Evolutionary conservation across 1,139 yeast genomes (phyloP).

Genomic region (Scheffersomyces stambukii): DNA sequence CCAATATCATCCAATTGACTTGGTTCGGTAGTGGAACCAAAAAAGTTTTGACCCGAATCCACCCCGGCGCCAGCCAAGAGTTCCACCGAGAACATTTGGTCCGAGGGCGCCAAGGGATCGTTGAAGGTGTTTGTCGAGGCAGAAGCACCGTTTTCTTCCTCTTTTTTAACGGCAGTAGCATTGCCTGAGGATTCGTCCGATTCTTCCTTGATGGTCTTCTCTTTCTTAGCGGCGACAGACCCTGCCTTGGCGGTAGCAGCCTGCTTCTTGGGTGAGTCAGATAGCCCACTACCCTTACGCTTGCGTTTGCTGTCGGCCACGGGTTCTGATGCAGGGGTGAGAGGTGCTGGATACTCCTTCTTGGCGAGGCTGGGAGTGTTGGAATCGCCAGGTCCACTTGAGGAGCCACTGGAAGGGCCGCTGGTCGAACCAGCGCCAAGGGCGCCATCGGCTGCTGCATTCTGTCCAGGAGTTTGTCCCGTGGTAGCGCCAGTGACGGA

Average conservation of each 20-base stretch:
- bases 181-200: slow-evolving; percentile 8
- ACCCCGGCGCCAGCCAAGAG: slow-evolving; percentile 20
- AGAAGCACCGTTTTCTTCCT: slow-evolving; percentile 12
- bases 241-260: slow-evolving; percentile 13
- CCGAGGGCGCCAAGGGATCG: slow-evolving; percentile 23
- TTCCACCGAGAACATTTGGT: slow-evolving; percentile 36
- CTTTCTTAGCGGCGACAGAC: slow-evolving; percentile 20
- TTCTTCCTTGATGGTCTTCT: slow-evolving; percentile 20
- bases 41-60: slow-evolving; percentile 1
- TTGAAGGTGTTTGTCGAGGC: slow-evolving; percentile 18
- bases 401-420: slow-evolving; percentile 3
- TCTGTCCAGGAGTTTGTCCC: slow-evolving; percentile 14
- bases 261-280: slow-evolving; percentile 35
- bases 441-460: slow-evolving; percentile 3
- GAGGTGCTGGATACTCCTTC: slow-evolving; percentile 40
- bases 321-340: slow-evolving; percentile 42
- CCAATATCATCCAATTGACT: slow-evolving; percentile 38
- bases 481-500: slow-evolving; percentile 10
- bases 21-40: slow-evolving; percentile 11
- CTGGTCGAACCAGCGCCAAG: slow-evolving; percentile 2
- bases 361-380: slow-evolving; percentile 26
- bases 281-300: slow-evolving; percentile 18
- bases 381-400: slow-evolving; percentile 2
- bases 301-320: slow-evolving; percentile 24
- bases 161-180: slow-evolving; percentile 4